Base-by-base conservation (phyloP, 148 eudicot species). In the Silene uniflora region DNA sequence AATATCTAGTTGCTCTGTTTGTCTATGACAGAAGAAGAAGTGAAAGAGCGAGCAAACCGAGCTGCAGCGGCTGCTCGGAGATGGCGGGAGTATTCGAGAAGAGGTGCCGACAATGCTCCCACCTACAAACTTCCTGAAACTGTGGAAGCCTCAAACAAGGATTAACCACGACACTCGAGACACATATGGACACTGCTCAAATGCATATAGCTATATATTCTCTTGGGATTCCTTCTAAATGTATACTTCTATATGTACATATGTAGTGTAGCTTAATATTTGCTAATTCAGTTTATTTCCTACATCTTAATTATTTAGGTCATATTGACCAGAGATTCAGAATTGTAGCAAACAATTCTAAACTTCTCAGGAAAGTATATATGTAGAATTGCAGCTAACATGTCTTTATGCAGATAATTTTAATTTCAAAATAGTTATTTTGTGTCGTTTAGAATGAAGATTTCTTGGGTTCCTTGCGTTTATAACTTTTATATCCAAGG, bases 61-160 rank as follows among this genome's bases (percentile, higher is more conserved):
- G 97, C 98, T 27, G 98, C 98, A 23, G 96, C 97, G 69, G 98
- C 97, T 22, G 92, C 98, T 80, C 88, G 98, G 59, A 87, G 92
- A 80, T 94, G 98, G 98, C 83, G 98, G 52, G 98, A 94, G 77
- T 94, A 92, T 77, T 94, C 98, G 0, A 81, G 98, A 76, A 85
- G 63, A 76, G 98, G 98, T 66, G 92, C 81, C 2, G 96, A 90
- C 77, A 94, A 94, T 79, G 90, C 84, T 73, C 90, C 93, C 42
- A 78, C 89, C 18, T 89, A 79, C 72, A 94, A 94, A 81, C 96
- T 94, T 76, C 97, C 98, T 8, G 97, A 85, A 77, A 77, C 95
- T 19, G 46, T 86, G 76, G 77, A 90, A 29, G 39, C 81, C 62
- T 83, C 93, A 67, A 82, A 84, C 84, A 87, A 87, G 80, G 95